These are phyloP conservation scores for Naegleria fowleri DNA, from an alignment of 208 protist species.

Conservation along the genomic window DNA sequence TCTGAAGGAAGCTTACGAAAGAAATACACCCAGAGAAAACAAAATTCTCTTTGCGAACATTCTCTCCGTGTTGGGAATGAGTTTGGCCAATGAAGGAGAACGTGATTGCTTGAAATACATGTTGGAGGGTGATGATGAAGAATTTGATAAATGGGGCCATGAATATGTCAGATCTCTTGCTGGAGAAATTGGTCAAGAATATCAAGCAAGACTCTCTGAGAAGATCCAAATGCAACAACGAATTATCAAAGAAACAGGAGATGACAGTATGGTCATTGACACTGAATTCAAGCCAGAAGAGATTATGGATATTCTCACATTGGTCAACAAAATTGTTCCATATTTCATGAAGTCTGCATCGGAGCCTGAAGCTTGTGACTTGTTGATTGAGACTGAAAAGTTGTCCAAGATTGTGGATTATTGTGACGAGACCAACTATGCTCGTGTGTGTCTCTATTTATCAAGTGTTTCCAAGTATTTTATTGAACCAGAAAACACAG, in stretches of 20 bases:
- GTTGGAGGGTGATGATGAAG: conserved; percentile 80
- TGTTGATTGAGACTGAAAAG: conserved; percentile 92
- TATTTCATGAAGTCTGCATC: conserved; percentile 90
- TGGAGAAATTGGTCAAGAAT: conserved; percentile 86
- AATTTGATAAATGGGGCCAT: conserved; percentile 95
- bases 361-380: conserved; percentile 95
- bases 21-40: conserved; percentile 16
- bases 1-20: conserved; percentile 75
- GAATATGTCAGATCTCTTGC: conserved; percentile 95
- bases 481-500: conserved; percentile 83
- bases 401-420: conserved; percentile 75
- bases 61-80: conserved; percentile 97
- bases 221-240: conserved; percentile 31
- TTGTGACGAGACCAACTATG: conserved; percentile 85
- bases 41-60: conserved; percentile 86
- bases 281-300: conserved; percentile 48
- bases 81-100: conserved; percentile 56
- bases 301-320: conserved; percentile 67
- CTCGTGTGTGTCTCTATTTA: conserved; percentile 90
- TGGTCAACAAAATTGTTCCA: conserved; percentile 85
- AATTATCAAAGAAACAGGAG: background rate
- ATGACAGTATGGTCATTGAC: conserved; percentile 28
- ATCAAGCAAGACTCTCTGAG: conserved; percentile 53
- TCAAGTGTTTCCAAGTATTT: conserved; percentile 81
- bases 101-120: conserved; percentile 83